phyloP scores from a whole-genome alignment of 345 rosid genomes.

The Aquilaria yunnanensis region DNA sequence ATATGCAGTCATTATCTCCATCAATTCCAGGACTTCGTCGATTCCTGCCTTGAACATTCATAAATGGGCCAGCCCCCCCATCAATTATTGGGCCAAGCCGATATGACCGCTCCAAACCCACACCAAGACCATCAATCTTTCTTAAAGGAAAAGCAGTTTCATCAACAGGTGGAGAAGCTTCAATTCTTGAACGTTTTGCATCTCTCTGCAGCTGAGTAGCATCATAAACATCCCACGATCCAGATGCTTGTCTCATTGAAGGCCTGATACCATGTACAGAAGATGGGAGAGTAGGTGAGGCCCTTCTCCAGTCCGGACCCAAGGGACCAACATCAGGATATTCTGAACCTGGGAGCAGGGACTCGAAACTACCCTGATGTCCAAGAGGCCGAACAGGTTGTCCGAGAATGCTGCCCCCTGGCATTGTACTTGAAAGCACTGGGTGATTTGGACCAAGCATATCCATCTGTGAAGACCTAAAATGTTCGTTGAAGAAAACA shows the following conservation, averaged over 20 bases:
- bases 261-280: conserved; percentile 50
- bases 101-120: conserved; percentile 37
- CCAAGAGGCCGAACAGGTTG: conserved; percentile 35
- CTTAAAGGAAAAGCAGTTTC: conserved; percentile 42
- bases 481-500: conserved; percentile 37
- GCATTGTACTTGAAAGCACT: conserved; percentile 24
- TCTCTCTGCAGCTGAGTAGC: conserved; percentile 51
- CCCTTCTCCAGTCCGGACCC: conserved; percentile 59
- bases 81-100: conserved; percentile 40
- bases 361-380: conserved; percentile 49
- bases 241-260: conserved; percentile 39
- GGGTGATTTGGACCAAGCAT: conserved; percentile 41
- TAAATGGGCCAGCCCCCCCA: conserved; percentile 28
- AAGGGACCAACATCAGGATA: conserved; percentile 35
- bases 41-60: conserved; percentile 28
- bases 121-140: conserved; percentile 46
- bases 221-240: conserved; percentile 77
- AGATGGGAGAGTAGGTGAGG: conserved; percentile 57
- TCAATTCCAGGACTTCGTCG: conserved; percentile 40
- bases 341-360: conserved; percentile 41
- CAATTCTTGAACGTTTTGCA: conserved; percentile 66
- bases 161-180: conserved; percentile 33
- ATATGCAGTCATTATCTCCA: conserved; percentile 51
- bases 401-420: conserved; percentile 32
- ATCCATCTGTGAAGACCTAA: conserved; percentile 39